Percentiles rank a stretch among this genome's conserved stretches.
phyloP scores from a whole-genome alignment of 441 rosid species.

The Mallotus repandus region DNA sequence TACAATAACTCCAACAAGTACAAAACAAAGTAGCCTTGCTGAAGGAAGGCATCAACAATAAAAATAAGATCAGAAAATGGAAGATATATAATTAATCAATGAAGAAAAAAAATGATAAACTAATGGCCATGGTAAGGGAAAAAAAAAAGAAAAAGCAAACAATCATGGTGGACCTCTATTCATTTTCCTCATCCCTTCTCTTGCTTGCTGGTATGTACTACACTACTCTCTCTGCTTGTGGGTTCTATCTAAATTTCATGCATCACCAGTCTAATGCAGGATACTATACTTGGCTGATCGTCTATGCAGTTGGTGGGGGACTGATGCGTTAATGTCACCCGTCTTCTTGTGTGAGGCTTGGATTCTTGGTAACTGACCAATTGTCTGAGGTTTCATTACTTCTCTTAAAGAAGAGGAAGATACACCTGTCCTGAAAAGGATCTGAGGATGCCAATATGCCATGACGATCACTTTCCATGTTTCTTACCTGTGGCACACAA shows the following conservation, averaged over 20 bases:
- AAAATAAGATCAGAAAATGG: not conserved
- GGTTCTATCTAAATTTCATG: slow-evolving; percentile 4
- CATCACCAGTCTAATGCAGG: not conserved
- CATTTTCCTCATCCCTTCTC: not conserved
- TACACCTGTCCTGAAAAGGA: not conserved
- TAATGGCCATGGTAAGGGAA: slow-evolving; percentile 9
- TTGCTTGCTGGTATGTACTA: not conserved
- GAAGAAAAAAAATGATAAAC: not conserved
- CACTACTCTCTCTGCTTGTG: not conserved
- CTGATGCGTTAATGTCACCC: not conserved
- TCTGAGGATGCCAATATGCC: not conserved
- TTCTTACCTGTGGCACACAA: slow-evolving; percentile 49
- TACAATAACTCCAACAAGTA: not conserved
- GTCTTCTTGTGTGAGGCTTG: not conserved
- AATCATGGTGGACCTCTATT: slow-evolving; percentile 8
- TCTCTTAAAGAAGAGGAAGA: not conserved
- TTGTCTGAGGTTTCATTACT: not conserved
- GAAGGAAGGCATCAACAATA: not conserved
- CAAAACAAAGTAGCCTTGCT: not conserved
- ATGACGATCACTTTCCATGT: slow-evolving; percentile 46
- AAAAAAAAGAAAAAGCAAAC: not conserved
- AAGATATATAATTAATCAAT: not conserved
- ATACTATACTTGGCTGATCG: slow-evolving; percentile 4
- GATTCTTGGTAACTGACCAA: not conserved
- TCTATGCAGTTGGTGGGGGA: slow-evolving; percentile 10